Evolutionary conservation across 768 basidiomycete species (phyloP).

Genomic region (Phaffia tasmanica): DNA sequence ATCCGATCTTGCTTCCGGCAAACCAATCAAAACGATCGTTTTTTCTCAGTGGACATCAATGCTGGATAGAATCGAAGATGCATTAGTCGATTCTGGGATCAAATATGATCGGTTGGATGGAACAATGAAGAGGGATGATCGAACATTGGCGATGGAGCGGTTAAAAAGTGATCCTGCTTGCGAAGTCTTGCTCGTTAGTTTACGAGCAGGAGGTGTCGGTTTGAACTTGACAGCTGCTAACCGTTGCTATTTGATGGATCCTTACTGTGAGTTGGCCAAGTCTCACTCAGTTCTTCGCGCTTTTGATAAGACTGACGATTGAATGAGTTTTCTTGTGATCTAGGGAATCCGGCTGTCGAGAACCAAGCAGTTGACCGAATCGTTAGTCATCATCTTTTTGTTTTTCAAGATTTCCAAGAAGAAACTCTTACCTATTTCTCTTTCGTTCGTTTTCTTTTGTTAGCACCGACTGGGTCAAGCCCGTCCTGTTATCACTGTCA

Average conservation of each 20-base stretch:
- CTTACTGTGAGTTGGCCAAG: constrained; percentile 55
- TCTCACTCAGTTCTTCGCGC: constrained; percentile 34
- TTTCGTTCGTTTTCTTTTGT: neutral
- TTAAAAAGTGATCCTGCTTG: constrained; percentile 78
- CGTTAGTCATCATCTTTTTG: constrained; percentile 44
- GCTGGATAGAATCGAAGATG: constrained; percentile 63
- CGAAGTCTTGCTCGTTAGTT: constrained; percentile 88
- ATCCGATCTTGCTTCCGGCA: constrained; percentile 12
- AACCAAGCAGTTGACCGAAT: constrained; percentile 97
- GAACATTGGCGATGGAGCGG: constrained; percentile 80
- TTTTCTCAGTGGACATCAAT: constrained; percentile 28
- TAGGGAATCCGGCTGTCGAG: constrained; percentile 81
- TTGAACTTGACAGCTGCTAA: constrained; percentile 86
- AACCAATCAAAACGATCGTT: constrained; percentile 26
- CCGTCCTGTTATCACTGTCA: constrained; percentile 77
- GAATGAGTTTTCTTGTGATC: constrained; percentile 38
- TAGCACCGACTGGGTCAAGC: constrained; percentile 95
- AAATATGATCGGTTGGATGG: constrained; percentile 87
- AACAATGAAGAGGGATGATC: constrained; percentile 93
- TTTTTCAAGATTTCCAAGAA: neutral
- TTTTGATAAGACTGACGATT: neutral
- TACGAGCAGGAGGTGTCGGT: constrained; percentile 95
- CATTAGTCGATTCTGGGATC: constrained; percentile 68
- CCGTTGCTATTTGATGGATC: constrained; percentile 94
- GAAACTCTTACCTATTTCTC: constrained; percentile 11